phyloP scores from a whole-genome alignment of 345 rosid genomes.

The Boechera divaricarpa region DNA sequence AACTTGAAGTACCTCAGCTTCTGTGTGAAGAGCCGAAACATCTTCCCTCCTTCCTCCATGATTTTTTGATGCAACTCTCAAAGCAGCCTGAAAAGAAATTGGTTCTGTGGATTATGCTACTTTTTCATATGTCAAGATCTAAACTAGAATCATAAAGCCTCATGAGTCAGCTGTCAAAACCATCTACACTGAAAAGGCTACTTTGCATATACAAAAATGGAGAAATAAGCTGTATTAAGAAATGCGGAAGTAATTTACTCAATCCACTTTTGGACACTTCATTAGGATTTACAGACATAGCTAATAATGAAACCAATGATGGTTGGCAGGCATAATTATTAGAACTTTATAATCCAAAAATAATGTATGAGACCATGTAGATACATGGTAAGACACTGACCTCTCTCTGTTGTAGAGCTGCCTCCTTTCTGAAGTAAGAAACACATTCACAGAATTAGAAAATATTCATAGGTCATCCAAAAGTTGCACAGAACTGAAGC shows the following conservation, averaged over 20 bases:
- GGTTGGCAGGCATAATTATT: neutral
- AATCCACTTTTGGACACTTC: constrained; percentile 18
- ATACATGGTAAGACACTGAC: constrained; percentile 49
- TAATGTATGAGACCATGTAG: neutral
- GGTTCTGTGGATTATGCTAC: constrained; percentile 29
- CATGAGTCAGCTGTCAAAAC: constrained; percentile 25
- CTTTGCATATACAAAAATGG: constrained; percentile 1
- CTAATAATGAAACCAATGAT: neutral
- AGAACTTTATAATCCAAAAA: neutral
- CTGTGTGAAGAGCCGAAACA: constrained; percentile 62
- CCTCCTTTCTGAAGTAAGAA: constrained; percentile 77
- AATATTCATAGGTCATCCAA: constrained; percentile 4
- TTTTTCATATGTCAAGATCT: constrained; percentile 26
- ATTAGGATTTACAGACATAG: neutral
- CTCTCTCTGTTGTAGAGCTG: constrained; percentile 91
- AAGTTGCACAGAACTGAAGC: constrained; percentile 31
- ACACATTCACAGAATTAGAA: constrained; percentile 38
- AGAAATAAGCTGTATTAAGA: constrained; percentile 18
- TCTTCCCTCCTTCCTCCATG: constrained; percentile 56
- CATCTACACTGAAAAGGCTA: neutral
- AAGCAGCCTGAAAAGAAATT: constrained; percentile 68
- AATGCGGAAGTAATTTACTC: constrained; percentile 9
- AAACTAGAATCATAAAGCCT: neutral
- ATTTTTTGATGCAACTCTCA: constrained; percentile 60
- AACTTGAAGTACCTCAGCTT: constrained; percentile 72